Percentiles rank a stretch among this genome's conserved stretches.
Evolutionary conservation across 805 yeast species (phyloP).

Genomic region (Starmerella apis): DNA sequence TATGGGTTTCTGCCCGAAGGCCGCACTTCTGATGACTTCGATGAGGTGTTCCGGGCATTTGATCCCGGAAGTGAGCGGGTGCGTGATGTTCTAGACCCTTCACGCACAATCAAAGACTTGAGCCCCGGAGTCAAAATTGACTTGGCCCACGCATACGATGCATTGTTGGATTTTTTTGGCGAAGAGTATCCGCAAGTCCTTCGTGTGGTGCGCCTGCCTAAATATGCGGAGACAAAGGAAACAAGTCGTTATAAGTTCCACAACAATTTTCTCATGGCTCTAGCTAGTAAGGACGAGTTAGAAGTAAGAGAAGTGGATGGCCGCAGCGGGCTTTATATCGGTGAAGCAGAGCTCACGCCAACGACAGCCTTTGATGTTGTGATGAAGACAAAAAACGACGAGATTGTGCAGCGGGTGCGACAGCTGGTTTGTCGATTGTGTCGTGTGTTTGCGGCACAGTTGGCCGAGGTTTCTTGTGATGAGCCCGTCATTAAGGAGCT

Average conservation of each 20-base stretch:
- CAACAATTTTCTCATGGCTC: slow-evolving; percentile 23
- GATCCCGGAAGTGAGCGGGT: slow-evolving; percentile 21
- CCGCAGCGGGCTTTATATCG: slow-evolving; percentile 21
- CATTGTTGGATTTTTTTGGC: slow-evolving; percentile 24
- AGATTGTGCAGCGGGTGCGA: slow-evolving; percentile 8
- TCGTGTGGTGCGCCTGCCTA: slow-evolving; percentile 15
- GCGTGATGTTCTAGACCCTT: slow-evolving; percentile 21
- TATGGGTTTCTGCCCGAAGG: slow-evolving; percentile 34
- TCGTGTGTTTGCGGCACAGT: slow-evolving; percentile 1
- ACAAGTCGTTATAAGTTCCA: slow-evolving; percentile 13
- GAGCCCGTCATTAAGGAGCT: background rate
- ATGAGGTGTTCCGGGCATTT: slow-evolving; percentile 20
- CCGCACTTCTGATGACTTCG: slow-evolving; percentile 12
- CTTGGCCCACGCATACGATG: slow-evolving; percentile 22
- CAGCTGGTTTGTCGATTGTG: slow-evolving; percentile 13
- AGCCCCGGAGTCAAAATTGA: slow-evolving; percentile 14
- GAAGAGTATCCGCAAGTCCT: slow-evolving; percentile 11
- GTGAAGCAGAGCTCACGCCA: slow-evolving; percentile 23
- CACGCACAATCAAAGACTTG: slow-evolving; percentile 12
- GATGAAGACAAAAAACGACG: background rate
- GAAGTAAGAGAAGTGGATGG: slow-evolving; percentile 20
- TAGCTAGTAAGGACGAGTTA: slow-evolving; percentile 24
- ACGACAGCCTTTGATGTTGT: slow-evolving; percentile 13
- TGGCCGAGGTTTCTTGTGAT: background rate
- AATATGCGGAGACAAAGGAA: slow-evolving; percentile 5